phyloP scores from a whole-genome alignment of 2,329 filamentous ascomycete genomes.

The Akanthomyces muscarius region DNA sequence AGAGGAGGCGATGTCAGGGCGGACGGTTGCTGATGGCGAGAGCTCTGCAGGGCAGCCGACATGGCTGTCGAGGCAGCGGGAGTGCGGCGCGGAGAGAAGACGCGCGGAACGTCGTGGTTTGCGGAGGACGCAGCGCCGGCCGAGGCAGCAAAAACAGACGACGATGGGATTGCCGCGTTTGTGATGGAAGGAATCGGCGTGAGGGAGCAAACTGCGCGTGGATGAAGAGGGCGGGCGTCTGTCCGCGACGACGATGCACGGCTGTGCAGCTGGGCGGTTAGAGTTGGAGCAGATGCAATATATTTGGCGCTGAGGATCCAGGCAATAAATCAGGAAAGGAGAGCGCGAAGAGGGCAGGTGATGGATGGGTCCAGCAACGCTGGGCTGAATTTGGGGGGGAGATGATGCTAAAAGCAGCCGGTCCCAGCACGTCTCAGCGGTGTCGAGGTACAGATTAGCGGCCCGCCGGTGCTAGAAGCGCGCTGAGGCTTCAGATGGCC shows the following conservation, averaged over 20 bases:
- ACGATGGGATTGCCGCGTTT: conserved; percentile 3
- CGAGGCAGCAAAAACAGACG: background rate
- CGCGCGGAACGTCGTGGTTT: conserved; percentile 1
- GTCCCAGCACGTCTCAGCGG: background rate
- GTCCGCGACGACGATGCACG: conserved; percentile 11
- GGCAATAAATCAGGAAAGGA: conserved; percentile 16
- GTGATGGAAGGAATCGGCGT: background rate
- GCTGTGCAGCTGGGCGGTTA: conserved; percentile 17
- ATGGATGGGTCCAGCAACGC: background rate
- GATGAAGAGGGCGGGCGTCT: conserved; percentile 2
- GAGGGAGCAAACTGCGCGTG: conserved; percentile 1
- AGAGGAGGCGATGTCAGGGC: conserved; percentile 47
- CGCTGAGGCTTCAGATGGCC: background rate
- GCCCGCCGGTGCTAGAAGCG: background rate
- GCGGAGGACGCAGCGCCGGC: conserved; percentile 1
- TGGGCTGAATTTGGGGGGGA: background rate
- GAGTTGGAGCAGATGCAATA: conserved; percentile 15
- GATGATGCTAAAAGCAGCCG: background rate
- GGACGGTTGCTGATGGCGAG: conserved; percentile 52
- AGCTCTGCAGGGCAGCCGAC: conserved; percentile 60
- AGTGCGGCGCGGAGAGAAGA: background rate
- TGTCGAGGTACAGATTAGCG: background rate
- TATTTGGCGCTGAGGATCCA: conserved; percentile 16
- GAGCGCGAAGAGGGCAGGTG: conserved; percentile 3
- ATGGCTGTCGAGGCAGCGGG: conserved; percentile 42